phyloP scores from a whole-genome alignment of 768 basidiomycete genomes.

The Podaxis sp. region DNA sequence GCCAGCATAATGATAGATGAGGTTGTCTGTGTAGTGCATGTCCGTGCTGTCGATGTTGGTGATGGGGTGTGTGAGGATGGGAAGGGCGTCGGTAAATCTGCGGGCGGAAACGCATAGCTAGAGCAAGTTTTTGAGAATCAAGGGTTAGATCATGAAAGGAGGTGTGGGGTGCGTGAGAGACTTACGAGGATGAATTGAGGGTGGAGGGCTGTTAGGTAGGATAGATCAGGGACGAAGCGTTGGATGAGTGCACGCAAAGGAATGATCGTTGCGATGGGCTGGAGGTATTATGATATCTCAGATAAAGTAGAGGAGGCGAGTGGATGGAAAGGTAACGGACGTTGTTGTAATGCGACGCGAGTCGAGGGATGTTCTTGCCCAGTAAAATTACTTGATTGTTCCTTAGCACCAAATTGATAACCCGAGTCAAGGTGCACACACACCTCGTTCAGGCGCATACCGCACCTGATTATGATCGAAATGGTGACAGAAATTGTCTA shows the following conservation, averaged over 20 bases:
- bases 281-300: not conserved
- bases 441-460: constrained; percentile 69
- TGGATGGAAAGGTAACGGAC: constrained; percentile 37
- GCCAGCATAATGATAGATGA: constrained; percentile 83
- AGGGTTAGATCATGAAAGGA: not conserved
- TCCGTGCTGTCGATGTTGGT: constrained; percentile 68
- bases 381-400: constrained; percentile 54
- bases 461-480: constrained; percentile 68
- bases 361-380: constrained; percentile 59
- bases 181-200: constrained; percentile 63
- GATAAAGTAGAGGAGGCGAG: not conserved
- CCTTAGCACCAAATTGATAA: not conserved
- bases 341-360: constrained; percentile 47
- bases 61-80: constrained; percentile 63
- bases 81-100: constrained; percentile 56
- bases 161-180: not conserved
- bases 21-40: constrained; percentile 73
- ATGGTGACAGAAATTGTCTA: constrained; percentile 59
- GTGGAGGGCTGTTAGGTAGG: constrained; percentile 71
- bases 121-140: not conserved
- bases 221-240: constrained; percentile 57
- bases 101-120: constrained; percentile 59
- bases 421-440: not conserved
- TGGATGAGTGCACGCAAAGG: constrained; percentile 61
- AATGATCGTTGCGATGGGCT: constrained; percentile 46